Percentiles rank a stretch among this genome's conserved stretches.
These are phyloP conservation scores for Ophiognomonia clavigignenti-juglandacearum DNA, from an alignment of 2,329 filamentous ascomycete species.

Conservation along the genomic window DNA sequence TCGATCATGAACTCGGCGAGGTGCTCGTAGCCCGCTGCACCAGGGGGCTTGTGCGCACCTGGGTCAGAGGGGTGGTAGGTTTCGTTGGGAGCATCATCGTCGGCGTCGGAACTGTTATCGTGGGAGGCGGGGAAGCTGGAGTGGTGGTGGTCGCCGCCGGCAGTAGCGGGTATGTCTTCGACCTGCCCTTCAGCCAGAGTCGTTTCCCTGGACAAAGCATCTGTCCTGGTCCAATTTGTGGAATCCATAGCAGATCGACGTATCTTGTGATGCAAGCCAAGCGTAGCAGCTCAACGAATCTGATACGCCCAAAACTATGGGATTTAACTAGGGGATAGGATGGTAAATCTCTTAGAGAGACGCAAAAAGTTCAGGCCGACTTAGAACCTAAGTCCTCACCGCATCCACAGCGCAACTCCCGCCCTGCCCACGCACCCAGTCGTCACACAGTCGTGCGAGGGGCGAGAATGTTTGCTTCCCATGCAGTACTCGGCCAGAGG, in stretches of 20 bases:
- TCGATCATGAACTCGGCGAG: conserved; percentile 12
- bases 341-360: too few relatives aligned
- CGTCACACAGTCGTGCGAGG: neutral
- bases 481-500: neutral
- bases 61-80: neutral
- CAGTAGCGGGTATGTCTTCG: neutral
- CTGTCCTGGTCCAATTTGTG: neutral
- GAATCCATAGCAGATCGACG: neutral
- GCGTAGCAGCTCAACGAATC: too few relatives aligned
- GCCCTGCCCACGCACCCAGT: neutral
- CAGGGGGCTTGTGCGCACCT: neutral
- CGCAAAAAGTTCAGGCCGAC: too few relatives aligned
- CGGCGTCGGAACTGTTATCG: too few relatives aligned
- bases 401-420: neutral
- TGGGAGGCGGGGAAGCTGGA: too few relatives aligned
- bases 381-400: too few relatives aligned
- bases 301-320: too few relatives aligned
- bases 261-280: too few relatives aligned
- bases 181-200: neutral
- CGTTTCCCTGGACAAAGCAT: neutral
- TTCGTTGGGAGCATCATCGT: neutral
- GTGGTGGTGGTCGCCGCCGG: neutral
- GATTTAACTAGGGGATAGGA: too few relatives aligned
- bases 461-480: conserved; percentile 1
- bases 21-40: conserved; percentile 7